phyloP scores from a whole-genome alignment of 1,139 yeast species.

The Ogataea hybrid region DNA sequence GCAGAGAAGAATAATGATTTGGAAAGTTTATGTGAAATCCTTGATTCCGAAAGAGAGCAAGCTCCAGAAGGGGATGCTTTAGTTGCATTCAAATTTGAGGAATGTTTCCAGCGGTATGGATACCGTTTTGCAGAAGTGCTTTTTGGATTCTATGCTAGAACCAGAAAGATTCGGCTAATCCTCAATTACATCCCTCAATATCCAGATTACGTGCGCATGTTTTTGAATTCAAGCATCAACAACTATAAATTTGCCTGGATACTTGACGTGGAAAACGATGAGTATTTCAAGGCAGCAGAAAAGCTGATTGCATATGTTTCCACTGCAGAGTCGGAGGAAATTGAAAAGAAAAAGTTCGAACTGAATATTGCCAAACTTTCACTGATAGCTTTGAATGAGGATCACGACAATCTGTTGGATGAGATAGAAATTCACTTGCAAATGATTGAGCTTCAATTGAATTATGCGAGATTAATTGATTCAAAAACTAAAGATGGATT shows the following conservation, averaged over 20 bases:
- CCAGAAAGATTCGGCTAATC: constrained; percentile 52
- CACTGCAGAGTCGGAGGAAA: constrained; percentile 38
- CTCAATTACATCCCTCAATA: constrained; percentile 58
- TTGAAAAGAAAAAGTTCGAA: constrained; percentile 53
- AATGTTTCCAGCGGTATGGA: constrained; percentile 61
- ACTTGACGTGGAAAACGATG: constrained; percentile 51
- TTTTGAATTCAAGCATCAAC: constrained; percentile 43
- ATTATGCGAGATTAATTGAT: constrained; percentile 35
- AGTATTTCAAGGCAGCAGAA: constrained; percentile 50
- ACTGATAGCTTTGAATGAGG: constrained; percentile 33
- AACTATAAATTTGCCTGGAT: constrained; percentile 75
- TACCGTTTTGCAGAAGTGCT: constrained; percentile 68
- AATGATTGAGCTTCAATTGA: constrained; percentile 46
- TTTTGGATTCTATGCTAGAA: constrained; percentile 56
- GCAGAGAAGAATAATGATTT: constrained; percentile 69
- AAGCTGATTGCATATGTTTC: constrained; percentile 44
- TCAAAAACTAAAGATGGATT: constrained; percentile 9
- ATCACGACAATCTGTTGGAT: constrained; percentile 27
- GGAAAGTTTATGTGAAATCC: constrained; percentile 60
- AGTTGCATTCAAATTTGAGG: constrained; percentile 43
- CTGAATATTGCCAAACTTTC: constrained; percentile 71
- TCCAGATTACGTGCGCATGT: constrained; percentile 48
- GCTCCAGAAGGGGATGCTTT: constrained; percentile 37
- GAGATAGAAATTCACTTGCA: constrained; percentile 50
- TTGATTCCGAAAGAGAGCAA: constrained; percentile 45